phyloP scores from a whole-genome alignment of 805 yeast genomes.

The Nakazawaea pomicola region DNA sequence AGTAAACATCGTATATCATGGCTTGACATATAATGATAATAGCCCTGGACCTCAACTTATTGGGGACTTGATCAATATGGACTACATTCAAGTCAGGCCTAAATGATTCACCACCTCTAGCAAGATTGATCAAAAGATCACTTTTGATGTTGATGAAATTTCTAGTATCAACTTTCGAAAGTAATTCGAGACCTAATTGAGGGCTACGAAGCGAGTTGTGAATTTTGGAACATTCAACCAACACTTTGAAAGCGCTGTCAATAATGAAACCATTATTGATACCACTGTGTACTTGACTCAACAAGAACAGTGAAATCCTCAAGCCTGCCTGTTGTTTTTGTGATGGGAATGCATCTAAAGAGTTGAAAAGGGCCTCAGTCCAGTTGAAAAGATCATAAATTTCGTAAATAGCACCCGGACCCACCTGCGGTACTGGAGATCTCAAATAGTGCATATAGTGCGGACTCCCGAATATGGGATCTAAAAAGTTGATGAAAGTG shows the following conservation, averaged over 20 bases:
- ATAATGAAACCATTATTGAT: slow-evolving; percentile 21
- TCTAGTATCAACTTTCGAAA: slow-evolving; percentile 43
- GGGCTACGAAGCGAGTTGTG: slow-evolving; percentile 18
- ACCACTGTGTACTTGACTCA: slow-evolving; percentile 25
- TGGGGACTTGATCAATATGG: background rate
- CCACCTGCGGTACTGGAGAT: slow-evolving; percentile 22
- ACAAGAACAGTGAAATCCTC: slow-evolving; percentile 43
- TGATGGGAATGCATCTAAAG: slow-evolving; percentile 34
- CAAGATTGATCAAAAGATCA: slow-evolving; percentile 20
- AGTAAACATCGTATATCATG: slow-evolving; percentile 41
- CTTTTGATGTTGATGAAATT: slow-evolving; percentile 41
- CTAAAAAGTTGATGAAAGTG: slow-evolving; percentile 51
- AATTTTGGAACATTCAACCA: slow-evolving; percentile 8
- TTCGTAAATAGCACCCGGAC: slow-evolving; percentile 25
- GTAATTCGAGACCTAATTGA: slow-evolving; percentile 29
- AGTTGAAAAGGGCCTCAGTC: slow-evolving; percentile 25
- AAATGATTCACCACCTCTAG: slow-evolving; percentile 4
- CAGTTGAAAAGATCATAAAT: slow-evolving; percentile 39
- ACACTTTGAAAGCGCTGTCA: slow-evolving; percentile 19
- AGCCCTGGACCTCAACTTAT: slow-evolving; percentile 16
- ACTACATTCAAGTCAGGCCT: background rate
- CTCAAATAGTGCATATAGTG: slow-evolving; percentile 34
- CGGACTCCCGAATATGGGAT: slow-evolving; percentile 54
- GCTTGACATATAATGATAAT: slow-evolving; percentile 34
- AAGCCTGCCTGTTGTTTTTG: slow-evolving; percentile 50